Conservation (phyloP, 169 alveolate genomes). For the Plasmodium falciparum region DNA sequence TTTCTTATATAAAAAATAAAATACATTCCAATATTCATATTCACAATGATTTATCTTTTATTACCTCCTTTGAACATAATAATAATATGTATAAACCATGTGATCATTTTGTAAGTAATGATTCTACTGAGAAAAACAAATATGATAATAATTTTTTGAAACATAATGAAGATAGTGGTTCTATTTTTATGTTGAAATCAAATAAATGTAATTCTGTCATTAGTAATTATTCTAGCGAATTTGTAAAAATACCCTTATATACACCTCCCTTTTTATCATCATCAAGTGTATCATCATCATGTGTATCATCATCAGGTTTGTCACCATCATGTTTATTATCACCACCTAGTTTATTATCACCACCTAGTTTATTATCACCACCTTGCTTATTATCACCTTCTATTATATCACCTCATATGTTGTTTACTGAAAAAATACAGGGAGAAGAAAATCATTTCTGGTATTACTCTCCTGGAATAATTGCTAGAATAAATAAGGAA, state of each 20-base stretch:
- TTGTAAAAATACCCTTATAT: slow-evolving; percentile 29
- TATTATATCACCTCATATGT: background rate
- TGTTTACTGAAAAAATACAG: slow-evolving; percentile 5
- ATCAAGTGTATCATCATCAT: too few relatives aligned
- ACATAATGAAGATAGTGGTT: slow-evolving; percentile 4
- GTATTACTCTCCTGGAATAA: slow-evolving; percentile 75
- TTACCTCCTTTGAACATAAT: too few relatives aligned
- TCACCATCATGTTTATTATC: too few relatives aligned
- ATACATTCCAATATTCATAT: too few relatives aligned
- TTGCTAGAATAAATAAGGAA: slow-evolving; percentile 69
- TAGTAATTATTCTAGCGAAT: slow-evolving; percentile 35
- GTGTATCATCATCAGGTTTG: too few relatives aligned
- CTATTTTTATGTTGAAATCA: slow-evolving; percentile 25
- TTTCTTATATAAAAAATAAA: too few relatives aligned
- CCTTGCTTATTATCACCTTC: too few relatives aligned
- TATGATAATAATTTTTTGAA: background rate
- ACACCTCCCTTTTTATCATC: too few relatives aligned
- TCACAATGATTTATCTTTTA: too few relatives aligned
- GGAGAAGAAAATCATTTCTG: slow-evolving; percentile 57
- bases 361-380: background rate
- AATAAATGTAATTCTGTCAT: slow-evolving; percentile 30
- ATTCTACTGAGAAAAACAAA: background rate
- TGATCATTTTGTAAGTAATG: background rate
- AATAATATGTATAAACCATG: too few relatives aligned
- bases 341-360: too few relatives aligned